These are phyloP conservation scores for Thelonectria blattea DNA, from an alignment of 2,329 filamentous ascomycete species.

Conservation along the genomic window DNA sequence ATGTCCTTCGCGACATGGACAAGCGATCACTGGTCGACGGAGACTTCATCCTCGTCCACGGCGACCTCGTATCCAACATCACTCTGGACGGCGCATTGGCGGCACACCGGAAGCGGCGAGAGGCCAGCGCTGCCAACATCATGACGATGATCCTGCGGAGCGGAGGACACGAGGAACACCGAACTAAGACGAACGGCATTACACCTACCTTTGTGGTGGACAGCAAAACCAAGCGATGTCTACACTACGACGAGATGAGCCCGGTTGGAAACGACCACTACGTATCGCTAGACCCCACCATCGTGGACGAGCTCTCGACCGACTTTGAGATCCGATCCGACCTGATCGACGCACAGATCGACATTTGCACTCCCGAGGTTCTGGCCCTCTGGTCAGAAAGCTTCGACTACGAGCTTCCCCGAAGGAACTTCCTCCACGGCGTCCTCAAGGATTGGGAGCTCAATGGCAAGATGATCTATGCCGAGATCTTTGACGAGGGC, in stretches of 20 bases:
- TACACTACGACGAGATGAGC: slow-evolving; percentile 93
- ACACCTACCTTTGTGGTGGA: slow-evolving; percentile 89
- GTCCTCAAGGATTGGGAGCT: slow-evolving; percentile 96
- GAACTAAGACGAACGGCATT: slow-evolving; percentile 76
- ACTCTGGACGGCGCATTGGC: slow-evolving; percentile 80
- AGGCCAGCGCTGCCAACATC: slow-evolving; percentile 89
- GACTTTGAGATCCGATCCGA: slow-evolving; percentile 87
- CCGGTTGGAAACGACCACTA: slow-evolving; percentile 69
- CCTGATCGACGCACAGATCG: slow-evolving; percentile 91
- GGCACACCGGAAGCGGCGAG: slow-evolving; percentile 79
- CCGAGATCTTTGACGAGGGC: slow-evolving; percentile 80
- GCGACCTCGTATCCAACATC: slow-evolving; percentile 90
- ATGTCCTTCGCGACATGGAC: slow-evolving; percentile 94
- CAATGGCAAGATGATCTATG: slow-evolving; percentile 96
- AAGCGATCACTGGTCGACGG: slow-evolving; percentile 82
- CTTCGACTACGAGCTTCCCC: slow-evolving; percentile 92
- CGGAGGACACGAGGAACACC: slow-evolving; percentile 71
- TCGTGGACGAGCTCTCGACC: slow-evolving; percentile 71
- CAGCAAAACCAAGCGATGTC: slow-evolving; percentile 75
- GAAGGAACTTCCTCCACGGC: slow-evolving; percentile 87
- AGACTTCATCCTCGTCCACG: slow-evolving; percentile 92
- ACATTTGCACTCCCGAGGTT: slow-evolving; percentile 97
- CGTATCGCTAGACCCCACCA: slow-evolving; percentile 76
- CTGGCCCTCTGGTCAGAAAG: slow-evolving; percentile 96
- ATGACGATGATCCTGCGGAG: slow-evolving; percentile 95